Conservation (phyloP, 441 rosid species). For the Croton setiger region DNA sequence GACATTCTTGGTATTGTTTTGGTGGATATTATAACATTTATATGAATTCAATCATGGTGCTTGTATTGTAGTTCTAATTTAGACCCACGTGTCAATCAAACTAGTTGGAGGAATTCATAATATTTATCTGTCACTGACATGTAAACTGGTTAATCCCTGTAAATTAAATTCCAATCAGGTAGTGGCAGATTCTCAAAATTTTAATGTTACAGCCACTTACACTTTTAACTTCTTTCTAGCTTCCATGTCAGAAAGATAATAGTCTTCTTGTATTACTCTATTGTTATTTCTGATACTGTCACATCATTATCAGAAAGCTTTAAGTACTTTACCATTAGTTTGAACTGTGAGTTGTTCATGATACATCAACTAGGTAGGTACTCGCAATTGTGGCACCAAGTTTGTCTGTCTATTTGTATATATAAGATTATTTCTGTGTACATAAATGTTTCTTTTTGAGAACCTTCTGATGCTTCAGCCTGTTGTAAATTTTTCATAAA, state of each 20-base stretch:
- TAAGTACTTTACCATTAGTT: background rate
- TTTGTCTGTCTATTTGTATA: background rate
- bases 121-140: background rate
- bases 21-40: background rate
- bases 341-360: background rate
- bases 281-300: background rate
- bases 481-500: background rate
- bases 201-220: background rate
- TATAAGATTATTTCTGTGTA: background rate
- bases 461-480: background rate
- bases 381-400: background rate
- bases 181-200: background rate
- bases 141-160: background rate
- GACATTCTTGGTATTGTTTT: background rate
- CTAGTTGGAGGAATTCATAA: background rate
- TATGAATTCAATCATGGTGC: background rate
- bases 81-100: background rate
- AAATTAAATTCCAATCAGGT: background rate
- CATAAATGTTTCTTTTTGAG: background rate
- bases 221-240: background rate
- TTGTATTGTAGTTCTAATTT: background rate
- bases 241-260: background rate
- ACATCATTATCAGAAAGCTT: background rate
- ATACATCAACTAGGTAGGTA: background rate
- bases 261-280: background rate